phyloP scores from a whole-genome alignment of 257 asterid genomes.

The Fraxinus americana region DNA sequence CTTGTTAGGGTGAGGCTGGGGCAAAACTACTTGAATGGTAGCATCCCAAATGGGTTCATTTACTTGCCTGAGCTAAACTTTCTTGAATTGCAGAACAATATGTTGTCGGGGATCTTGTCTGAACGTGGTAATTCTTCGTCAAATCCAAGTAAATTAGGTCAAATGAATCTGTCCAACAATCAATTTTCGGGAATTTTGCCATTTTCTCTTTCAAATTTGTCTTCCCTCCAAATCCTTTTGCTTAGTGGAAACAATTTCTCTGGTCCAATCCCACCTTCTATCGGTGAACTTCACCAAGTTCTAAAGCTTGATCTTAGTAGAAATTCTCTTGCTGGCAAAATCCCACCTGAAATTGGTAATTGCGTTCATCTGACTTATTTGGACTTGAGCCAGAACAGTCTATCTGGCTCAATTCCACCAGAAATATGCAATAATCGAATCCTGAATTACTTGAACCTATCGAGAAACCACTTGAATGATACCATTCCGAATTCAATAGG shows the following conservation, averaged over 20 bases:
- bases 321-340: constrained; percentile 62
- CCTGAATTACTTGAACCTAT: constrained; percentile 75
- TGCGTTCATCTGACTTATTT: constrained; percentile 75
- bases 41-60: constrained; percentile 72
- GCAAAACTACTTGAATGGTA: constrained; percentile 79
- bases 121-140: constrained; percentile 46
- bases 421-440: constrained; percentile 63
- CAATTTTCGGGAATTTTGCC: constrained; percentile 73
- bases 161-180: constrained; percentile 77
- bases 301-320: constrained; percentile 72
- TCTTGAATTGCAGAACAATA: constrained; percentile 78
- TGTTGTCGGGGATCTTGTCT: constrained; percentile 66
- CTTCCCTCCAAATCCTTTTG: constrained; percentile 69
- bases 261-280: constrained; percentile 72
- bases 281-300: constrained; percentile 68
- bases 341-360: constrained; percentile 66
- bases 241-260: constrained; percentile 71
- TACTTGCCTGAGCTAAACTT: constrained; percentile 80
- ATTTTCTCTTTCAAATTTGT: constrained; percentile 57
- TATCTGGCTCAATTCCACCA: constrained; percentile 71
- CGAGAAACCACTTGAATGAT: constrained; percentile 69
- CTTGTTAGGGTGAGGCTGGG: constrained; percentile 89
- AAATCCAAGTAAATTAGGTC: constrained; percentile 54
- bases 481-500: constrained; percentile 66
- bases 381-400: constrained; percentile 78